Base-by-base conservation (phyloP, 768 basidiomycete genomes). In the Pleurotus djamor region DNA sequence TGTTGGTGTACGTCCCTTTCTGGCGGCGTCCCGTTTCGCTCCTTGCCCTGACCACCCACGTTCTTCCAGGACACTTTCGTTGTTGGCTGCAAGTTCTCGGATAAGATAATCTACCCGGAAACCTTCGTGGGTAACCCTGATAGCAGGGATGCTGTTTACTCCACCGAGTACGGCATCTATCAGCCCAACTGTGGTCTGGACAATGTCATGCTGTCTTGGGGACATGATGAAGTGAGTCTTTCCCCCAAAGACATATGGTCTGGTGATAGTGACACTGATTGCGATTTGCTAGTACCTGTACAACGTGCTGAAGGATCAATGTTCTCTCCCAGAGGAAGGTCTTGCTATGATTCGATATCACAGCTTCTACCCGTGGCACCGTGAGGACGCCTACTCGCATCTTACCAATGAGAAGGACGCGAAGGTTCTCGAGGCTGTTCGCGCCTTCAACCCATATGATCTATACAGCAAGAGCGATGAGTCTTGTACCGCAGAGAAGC, bases 331-430 rank as follows among this genome's bases (percentile, higher is more conserved):
- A 3, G 81, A 81, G 41, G 94, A 92, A 65, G 94, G 82, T 0
- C 79, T 96, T 33, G 87, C 89, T 6, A 96, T 96, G 94, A 93
- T 96, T 68, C 86, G 94, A 35, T 96, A 92, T 70, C 94, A 96
- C 75, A 92, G 89, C 66, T 96, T 96, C 80, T 96, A 96, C 75
- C 94, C 94, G 73, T 95, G 92, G 94, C 94, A 96, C 72, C 83
- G 94, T 45, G 94, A 95, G 68, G 82, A 82, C 57, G 94, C 94
- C 0, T 96, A 96, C 75, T 69, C 71, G 17, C 88, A 95, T 68
- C 83, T 96, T 49, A 87, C 84, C 62, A 87, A 87, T 69, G 88
- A 88, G 14, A 85, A 86, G 57, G 91, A 93, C 70, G 63, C 72
- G 59, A 74, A 75, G 56, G 78, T 83, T 16, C 83, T 93, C 35